Percentiles rank a stretch among this genome's conserved stretches.
Evolutionary conservation across 371 early-diverging fungal genomes (phyloP).

Genomic region (Rhizopus arrhizus): DNA sequence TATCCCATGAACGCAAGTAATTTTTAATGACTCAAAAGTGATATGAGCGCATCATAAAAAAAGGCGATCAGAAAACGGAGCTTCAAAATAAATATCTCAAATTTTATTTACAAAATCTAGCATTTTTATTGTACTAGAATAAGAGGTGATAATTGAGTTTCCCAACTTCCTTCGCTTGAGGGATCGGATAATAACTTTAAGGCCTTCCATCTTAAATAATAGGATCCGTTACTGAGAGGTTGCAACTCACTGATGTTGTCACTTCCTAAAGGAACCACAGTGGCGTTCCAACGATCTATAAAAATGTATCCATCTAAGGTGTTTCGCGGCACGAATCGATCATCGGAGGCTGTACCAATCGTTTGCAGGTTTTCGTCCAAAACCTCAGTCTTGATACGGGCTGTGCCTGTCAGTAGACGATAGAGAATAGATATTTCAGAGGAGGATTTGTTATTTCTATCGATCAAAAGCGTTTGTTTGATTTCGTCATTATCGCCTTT

Average conservation of each 20-base stretch:
- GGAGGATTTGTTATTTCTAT: not conserved
- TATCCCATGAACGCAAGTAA: no score
- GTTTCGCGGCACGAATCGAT: conserved; percentile 19
- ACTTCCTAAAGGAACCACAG: conserved; percentile 16
- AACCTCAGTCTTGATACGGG: conserved; percentile 18
- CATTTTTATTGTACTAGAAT: conserved; percentile 8
- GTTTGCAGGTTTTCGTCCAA: conserved; percentile 5
- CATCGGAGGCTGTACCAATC: conserved; percentile 16
- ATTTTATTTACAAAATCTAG: not conserved
- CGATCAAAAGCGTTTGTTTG: conserved; percentile 5
- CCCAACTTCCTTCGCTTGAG: conserved; percentile 17
- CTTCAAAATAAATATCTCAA: not conserved
- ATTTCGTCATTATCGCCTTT: not conserved
- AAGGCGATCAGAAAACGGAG: not conserved
- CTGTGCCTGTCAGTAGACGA: conserved; percentile 24
- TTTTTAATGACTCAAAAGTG: no score
- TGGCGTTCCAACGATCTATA: conserved; percentile 25
- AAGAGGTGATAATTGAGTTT: conserved; percentile 16
- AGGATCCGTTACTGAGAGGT: conserved; percentile 12
- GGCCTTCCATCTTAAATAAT: conserved; percentile 26
- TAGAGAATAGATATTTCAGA: conserved; percentile 13
- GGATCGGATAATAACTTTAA: conserved; percentile 26
- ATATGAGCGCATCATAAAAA: not conserved
- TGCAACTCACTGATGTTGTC: conserved; percentile 3
- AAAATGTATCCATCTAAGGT: conserved; percentile 17